Conservation (phyloP, 768 basidiomycete genomes). For the Cyathus striatus region DNA sequence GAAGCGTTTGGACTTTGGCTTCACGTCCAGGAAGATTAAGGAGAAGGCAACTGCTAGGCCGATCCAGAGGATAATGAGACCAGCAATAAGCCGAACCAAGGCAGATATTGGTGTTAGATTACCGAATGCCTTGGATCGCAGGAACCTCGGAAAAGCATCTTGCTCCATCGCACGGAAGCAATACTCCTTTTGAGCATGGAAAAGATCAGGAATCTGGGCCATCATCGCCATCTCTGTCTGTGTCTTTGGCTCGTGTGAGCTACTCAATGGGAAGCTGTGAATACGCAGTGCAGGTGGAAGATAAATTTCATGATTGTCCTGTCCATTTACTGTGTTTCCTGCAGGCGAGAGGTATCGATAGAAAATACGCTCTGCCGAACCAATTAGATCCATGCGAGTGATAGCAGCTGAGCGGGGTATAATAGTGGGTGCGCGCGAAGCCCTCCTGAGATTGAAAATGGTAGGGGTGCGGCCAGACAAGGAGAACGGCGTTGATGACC, state of each 20-base stretch:
- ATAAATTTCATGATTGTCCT: slow-evolving; percentile 96
- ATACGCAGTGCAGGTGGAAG: slow-evolving; percentile 91
- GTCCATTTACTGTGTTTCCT: slow-evolving; percentile 67
- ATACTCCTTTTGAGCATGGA: slow-evolving; percentile 96
- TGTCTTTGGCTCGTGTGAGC: slow-evolving; percentile 64
- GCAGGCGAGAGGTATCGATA: slow-evolving; percentile 88
- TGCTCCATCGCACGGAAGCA: slow-evolving; percentile 96
- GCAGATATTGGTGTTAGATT: slow-evolving; percentile 92
- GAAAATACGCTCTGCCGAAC: slow-evolving; percentile 94
- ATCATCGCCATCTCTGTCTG: slow-evolving; percentile 66
- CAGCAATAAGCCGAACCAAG: slow-evolving; percentile 79
- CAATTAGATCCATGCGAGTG: slow-evolving; percentile 82
- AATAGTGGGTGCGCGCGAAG: slow-evolving; percentile 87
- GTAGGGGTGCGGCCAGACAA: slow-evolving; percentile 71
- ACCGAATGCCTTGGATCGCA: slow-evolving; percentile 96
- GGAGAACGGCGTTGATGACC: slow-evolving; percentile 78
- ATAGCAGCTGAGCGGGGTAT: slow-evolving; percentile 92
- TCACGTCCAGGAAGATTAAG: slow-evolving; percentile 88
- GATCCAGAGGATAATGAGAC: slow-evolving; percentile 89
- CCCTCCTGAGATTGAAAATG: slow-evolving; percentile 69
- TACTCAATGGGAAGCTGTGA: slow-evolving; percentile 82
- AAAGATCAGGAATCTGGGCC: slow-evolving; percentile 94
- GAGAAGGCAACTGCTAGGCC: slow-evolving; percentile 88
- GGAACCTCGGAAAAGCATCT: slow-evolving; percentile 90
- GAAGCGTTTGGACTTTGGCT: slow-evolving; percentile 88